These are phyloP conservation scores for Neurospora sp. DNA, from an alignment of 495 filamentous ascomycete species.

Conservation along the genomic window DNA sequence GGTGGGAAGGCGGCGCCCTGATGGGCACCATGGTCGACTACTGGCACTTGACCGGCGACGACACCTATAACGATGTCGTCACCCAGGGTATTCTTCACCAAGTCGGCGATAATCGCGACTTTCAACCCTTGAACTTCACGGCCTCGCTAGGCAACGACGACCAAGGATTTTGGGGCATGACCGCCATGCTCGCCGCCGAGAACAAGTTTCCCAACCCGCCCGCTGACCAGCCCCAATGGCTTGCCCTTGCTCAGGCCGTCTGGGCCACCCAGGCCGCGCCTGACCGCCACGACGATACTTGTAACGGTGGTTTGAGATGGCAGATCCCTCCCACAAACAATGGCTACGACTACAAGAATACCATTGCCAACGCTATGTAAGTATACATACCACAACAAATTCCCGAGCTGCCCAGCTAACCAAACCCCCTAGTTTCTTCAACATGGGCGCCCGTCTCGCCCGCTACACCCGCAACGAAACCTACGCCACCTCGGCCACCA, in stretches of 20 bases:
- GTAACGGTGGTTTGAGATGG: conserved; percentile 67
- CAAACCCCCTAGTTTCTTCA: conserved; percentile 58
- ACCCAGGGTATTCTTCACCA: conserved; percentile 54
- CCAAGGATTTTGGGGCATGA: conserved; percentile 74
- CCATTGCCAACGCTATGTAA: conserved; percentile 37
- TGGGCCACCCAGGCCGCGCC: conserved; percentile 61
- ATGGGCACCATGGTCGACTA: conserved; percentile 57
- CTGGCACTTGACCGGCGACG: conserved; percentile 59
- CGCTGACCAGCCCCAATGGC: conserved; percentile 54
- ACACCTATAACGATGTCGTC: conserved; percentile 49
- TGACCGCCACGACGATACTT: conserved; percentile 48
- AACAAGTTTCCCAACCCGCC: conserved; percentile 56
- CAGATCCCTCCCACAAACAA: conserved; percentile 65
- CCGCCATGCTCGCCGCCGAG: conserved; percentile 69
- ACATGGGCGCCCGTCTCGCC: conserved; percentile 66
- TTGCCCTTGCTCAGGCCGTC: conserved; percentile 63
- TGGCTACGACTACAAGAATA: conserved; percentile 83
- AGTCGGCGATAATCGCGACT: conserved; percentile 46
- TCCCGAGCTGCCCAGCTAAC: conserved; percentile 34
- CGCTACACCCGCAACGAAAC: conserved; percentile 68
- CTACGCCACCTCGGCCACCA: conserved; percentile 69
- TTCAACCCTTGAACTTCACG: conserved; percentile 61
- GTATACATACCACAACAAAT: background rate
- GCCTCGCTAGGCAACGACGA: conserved; percentile 72
- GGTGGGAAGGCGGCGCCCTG: conserved; percentile 47